Evolutionary conservation across 1,284 basidiomycete genomes (phyloP).

Genomic region (Xerocomus nothofagi): DNA sequence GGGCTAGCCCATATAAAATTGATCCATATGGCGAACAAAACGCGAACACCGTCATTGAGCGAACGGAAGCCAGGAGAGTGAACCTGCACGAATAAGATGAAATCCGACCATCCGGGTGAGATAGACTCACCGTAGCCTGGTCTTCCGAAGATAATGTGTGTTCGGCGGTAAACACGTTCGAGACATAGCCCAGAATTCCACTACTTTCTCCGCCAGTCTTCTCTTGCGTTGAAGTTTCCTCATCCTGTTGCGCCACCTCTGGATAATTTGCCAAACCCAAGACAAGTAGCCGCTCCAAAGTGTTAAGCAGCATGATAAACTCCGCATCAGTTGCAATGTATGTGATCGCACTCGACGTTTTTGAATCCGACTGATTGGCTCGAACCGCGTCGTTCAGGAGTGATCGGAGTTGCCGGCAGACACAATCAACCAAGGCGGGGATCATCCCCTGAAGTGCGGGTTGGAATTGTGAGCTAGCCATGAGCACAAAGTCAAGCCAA

Average conservation of each 20-base stretch:
- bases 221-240: slow-evolving; percentile 54
- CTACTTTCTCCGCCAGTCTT: slow-evolving; percentile 53
- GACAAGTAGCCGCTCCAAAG: slow-evolving; percentile 77
- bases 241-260: slow-evolving; percentile 54
- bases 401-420: slow-evolving; percentile 73
- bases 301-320: slow-evolving; percentile 79
- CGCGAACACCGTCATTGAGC: slow-evolving; percentile 69
- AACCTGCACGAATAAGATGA: slow-evolving; percentile 42
- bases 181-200: slow-evolving; percentile 79
- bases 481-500: slow-evolving; percentile 95
- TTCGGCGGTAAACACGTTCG: slow-evolving; percentile 76
- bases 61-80: slow-evolving; percentile 70
- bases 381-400: slow-evolving; percentile 58
- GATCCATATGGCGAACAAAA: slow-evolving; percentile 73
- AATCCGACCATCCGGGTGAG: background rate
- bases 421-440: slow-evolving; percentile 77
- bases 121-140: slow-evolving; percentile 51
- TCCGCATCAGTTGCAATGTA: slow-evolving; percentile 74
- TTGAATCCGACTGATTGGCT: slow-evolving; percentile 41
- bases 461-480: slow-evolving; percentile 85
- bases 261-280: slow-evolving; percentile 55
- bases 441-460: slow-evolving; percentile 66
- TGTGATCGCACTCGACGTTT: slow-evolving; percentile 44
- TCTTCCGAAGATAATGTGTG: slow-evolving; percentile 49
- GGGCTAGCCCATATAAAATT: slow-evolving; percentile 51